These are phyloP conservation scores for Cytidiella melzeri DNA, from an alignment of 768 basidiomycete species.

Conservation along the genomic window DNA sequence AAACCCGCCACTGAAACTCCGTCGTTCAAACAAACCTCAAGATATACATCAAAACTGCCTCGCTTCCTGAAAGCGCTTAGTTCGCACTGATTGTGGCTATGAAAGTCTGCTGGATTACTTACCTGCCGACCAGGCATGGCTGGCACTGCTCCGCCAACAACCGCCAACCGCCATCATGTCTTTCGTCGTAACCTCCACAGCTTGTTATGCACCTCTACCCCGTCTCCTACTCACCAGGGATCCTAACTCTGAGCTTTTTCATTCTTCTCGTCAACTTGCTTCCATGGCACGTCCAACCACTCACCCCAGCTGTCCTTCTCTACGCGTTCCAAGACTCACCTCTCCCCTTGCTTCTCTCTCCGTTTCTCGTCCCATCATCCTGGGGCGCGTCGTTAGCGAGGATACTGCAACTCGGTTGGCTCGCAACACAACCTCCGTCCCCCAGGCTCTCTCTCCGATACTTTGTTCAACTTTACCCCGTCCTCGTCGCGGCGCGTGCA, in stretches of 20 bases:
- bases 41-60: too few species aligned
- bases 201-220: not conserved
- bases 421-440: not conserved
- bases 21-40: too few species aligned
- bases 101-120: too few species aligned
- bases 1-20: too few species aligned
- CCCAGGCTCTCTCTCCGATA: not conserved
- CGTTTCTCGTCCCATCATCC: not conserved
- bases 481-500: not conserved
- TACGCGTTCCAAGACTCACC: conserved; percentile 5
- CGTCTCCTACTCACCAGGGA: not conserved
- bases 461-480: not conserved
- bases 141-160: not conserved
- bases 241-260: not conserved
- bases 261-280: not conserved
- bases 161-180: not conserved
- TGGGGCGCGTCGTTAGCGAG: not conserved
- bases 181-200: not conserved
- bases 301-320: conserved; percentile 4
- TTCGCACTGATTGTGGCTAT: too few species aligned
- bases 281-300: not conserved
- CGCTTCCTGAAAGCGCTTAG: too few species aligned
- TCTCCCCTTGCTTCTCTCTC: conserved; percentile 5
- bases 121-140: too few species aligned
- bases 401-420: conserved; percentile 1